Evolutionary conservation across 2,329 filamentous ascomycete genomes (phyloP).

Genomic region (Arthrobotrys musiformis): DNA sequence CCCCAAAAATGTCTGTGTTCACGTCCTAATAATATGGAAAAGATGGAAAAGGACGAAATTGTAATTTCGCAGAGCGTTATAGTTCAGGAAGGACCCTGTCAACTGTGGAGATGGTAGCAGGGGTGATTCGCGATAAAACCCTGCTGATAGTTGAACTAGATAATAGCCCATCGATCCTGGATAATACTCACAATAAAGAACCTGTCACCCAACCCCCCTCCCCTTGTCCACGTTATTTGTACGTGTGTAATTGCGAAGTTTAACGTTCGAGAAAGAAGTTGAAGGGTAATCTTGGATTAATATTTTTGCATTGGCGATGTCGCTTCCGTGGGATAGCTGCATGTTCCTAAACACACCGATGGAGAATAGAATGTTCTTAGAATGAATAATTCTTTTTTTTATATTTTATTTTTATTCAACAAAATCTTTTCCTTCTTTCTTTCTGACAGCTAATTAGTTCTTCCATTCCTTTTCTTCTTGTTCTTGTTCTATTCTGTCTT

Average conservation of each 20-base stretch:
- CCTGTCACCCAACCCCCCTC: not conserved
- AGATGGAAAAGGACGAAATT: not conserved
- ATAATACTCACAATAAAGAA: constrained; percentile 21
- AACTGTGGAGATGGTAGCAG: constrained; percentile 26
- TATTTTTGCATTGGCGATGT: constrained; percentile 13
- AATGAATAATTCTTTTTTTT: constrained; percentile 8
- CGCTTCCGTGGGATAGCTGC: constrained; percentile 27
- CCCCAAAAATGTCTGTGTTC: not conserved
- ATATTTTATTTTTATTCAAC: not conserved
- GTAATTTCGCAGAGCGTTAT: constrained; percentile 50
- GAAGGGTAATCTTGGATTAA: not conserved
- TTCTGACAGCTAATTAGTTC: not conserved
- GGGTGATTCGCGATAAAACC: constrained; percentile 10
- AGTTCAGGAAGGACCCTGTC: constrained; percentile 51
- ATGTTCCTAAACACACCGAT: not conserved
- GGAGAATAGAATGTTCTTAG: not conserved
- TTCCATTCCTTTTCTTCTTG: not conserved
- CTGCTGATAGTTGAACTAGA: not conserved
- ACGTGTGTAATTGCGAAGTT: not conserved
- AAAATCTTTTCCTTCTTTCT: not conserved
- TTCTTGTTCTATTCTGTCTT: not conserved
- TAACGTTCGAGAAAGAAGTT: too few species aligned
- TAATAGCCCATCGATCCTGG: constrained; percentile 12
- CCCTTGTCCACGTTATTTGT: too few species aligned
- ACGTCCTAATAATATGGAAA: constrained; percentile 22